Percentiles rank a stretch among this genome's conserved stretches.
phyloP scores from a whole-genome alignment of 2,329 filamentous ascomycete species.

The Fusarium sp. region DNA sequence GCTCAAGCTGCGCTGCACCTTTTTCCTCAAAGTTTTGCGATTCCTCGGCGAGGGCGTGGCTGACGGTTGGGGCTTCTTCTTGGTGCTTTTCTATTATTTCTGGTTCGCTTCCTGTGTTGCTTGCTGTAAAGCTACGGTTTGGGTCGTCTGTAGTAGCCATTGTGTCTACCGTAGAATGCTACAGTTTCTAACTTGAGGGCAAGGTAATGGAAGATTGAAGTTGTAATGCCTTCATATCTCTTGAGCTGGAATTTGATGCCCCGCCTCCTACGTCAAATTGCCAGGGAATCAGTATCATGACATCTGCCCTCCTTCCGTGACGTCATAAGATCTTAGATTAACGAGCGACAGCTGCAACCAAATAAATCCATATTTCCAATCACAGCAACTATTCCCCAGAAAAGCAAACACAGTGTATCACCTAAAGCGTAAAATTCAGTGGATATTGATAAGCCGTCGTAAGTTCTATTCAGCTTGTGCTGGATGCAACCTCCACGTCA shows the following conservation, averaged over 20 bases:
- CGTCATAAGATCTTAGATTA: conserved; percentile 24
- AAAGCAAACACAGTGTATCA: not conserved
- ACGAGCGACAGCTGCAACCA: not conserved
- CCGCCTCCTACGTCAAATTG: conserved; percentile 36
- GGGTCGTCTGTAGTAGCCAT: conserved; percentile 23
- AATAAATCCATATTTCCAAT: not conserved
- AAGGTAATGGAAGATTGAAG: not conserved
- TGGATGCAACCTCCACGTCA: conserved; percentile 15
- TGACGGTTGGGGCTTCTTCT: conserved; percentile 47
- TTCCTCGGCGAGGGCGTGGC: conserved; percentile 50
- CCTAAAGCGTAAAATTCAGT: not conserved
- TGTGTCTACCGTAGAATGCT: not conserved
- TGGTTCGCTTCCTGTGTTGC: conserved; percentile 39
- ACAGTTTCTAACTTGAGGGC: no score
- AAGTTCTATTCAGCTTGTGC: not conserved
- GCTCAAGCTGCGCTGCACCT: conserved; percentile 57
- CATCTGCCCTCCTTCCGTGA: conserved; percentile 12
- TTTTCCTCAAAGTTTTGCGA: conserved; percentile 48
- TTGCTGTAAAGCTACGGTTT: conserved; percentile 27
- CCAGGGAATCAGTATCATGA: conserved; percentile 19
- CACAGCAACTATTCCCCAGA: not conserved
- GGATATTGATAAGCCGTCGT: not conserved
- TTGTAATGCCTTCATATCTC: not conserved
- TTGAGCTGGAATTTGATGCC: conserved; percentile 20
- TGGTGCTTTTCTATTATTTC: conserved; percentile 42